Conservation (phyloP, 441 rosid genomes). For the Eutrema salsugineum region DNA sequence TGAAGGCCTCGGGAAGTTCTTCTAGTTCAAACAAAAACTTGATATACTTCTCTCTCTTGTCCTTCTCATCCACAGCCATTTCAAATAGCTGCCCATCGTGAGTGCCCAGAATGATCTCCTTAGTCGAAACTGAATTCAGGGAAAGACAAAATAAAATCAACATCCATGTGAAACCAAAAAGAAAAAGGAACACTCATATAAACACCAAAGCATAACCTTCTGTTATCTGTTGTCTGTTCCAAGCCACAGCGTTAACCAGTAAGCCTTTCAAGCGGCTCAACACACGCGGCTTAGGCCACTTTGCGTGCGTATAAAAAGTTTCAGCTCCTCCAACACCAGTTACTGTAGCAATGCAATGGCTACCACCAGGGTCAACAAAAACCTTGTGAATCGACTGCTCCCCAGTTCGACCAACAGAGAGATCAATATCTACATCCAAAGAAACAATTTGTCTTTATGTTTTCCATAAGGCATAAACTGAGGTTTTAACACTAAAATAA, state of each 20-base stretch:
- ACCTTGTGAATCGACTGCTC: conserved; percentile 91
- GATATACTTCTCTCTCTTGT: conserved; percentile 89
- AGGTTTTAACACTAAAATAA: neutral
- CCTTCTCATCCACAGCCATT: conserved; percentile 96
- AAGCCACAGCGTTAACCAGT: conserved; percentile 84
- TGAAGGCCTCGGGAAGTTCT: conserved; percentile 96
- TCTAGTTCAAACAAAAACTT: conserved; percentile 75
- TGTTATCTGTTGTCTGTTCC: conserved; percentile 95
- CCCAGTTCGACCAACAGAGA: conserved; percentile 79
- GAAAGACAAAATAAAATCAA: conserved; percentile 17
- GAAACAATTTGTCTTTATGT: neutral
- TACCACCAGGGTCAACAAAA: conserved; percentile 98
- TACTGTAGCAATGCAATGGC: conserved; percentile 89
- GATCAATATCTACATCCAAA: conserved; percentile 68
- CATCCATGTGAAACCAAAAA: neutral
- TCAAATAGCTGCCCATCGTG: conserved; percentile 92
- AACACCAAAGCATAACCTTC: conserved; percentile 56
- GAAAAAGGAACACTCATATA: neutral
- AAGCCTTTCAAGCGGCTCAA: conserved; percentile 79
- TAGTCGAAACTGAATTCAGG: conserved; percentile 67
- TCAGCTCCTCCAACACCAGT: conserved; percentile 87
- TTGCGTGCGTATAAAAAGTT: conserved; percentile 87
- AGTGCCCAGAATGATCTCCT: conserved; percentile 89
- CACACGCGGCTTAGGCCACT: conserved; percentile 91
- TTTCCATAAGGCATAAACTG: neutral